Percentiles rank a stretch among this genome's conserved stretches.
Evolutionary conservation across 2,329 filamentous ascomycete genomes (phyloP).

Genomic region (Blastomyces parvus): DNA sequence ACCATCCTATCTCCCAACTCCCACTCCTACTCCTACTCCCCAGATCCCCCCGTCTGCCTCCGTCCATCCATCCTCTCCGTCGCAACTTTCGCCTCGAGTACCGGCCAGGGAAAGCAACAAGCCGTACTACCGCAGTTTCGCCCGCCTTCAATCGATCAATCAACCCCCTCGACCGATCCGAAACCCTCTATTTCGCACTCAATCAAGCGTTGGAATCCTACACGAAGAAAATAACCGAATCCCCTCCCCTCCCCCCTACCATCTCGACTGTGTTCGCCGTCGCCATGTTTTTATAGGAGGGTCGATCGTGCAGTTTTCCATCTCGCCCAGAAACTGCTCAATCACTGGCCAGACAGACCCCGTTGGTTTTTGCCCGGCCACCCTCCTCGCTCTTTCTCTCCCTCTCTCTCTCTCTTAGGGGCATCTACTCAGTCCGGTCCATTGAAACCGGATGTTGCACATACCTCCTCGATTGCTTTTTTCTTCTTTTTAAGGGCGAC

Average conservation of each 20-base stretch:
- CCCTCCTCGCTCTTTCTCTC: too few relatives aligned
- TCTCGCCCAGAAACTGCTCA: neutral
- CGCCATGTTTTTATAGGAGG: constrained; percentile 6
- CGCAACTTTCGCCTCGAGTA: too few relatives aligned
- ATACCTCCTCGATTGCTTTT: constrained; percentile 13
- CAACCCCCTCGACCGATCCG: neutral
- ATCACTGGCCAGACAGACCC: neutral
- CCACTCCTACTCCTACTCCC: too few relatives aligned
- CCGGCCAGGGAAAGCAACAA: too few relatives aligned
- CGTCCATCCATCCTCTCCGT: too few relatives aligned
- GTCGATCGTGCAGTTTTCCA: neutral
- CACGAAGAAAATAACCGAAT: neutral
- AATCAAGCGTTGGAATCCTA: neutral
- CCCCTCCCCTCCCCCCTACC: neutral
- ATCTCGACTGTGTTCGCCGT: neutral
- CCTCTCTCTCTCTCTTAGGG: too few relatives aligned
- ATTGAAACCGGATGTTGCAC: constrained; percentile 20
- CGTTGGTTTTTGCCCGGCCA: neutral
- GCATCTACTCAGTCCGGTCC: neutral
- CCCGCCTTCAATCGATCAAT: neutral
- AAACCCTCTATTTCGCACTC: neutral
- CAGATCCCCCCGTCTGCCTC: too few relatives aligned
- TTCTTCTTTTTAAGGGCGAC: constrained; percentile 16
- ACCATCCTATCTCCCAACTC: too few relatives aligned
- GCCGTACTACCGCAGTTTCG: neutral